Evolutionary conservation across 176 grass and related monocot species (phyloP).

Genomic region (Chrysopogon serrulatus): DNA sequence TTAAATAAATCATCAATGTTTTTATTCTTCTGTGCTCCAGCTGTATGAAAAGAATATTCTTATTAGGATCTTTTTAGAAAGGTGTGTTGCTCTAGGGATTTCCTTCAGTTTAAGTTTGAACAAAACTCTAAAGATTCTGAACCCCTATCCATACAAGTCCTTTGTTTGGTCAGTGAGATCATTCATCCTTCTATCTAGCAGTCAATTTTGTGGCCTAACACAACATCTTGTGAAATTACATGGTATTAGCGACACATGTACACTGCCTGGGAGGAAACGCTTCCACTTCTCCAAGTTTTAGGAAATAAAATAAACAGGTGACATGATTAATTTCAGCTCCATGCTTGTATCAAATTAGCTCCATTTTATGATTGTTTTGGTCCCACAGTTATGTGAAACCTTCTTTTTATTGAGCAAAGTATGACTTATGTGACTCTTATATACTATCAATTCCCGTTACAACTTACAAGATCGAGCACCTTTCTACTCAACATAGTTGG

Average conservation of each 20-base stretch:
- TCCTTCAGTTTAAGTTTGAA: background rate
- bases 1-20: background rate
- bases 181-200: background rate
- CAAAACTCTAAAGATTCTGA: background rate
- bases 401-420: background rate
- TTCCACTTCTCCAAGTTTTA: conserved; percentile 9
- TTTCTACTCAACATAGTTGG: background rate
- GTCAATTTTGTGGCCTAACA: background rate
- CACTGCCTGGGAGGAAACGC: background rate
- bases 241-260: background rate
- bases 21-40: background rate
- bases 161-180: conserved; percentile 5
- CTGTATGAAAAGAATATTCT: background rate
- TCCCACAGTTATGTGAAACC: background rate
- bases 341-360: background rate
- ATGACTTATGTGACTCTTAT: background rate
- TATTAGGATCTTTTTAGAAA: background rate
- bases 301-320: background rate
- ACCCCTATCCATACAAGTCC: background rate
- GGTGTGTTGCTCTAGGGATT: background rate
- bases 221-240: background rate
- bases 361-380: background rate
- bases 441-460: background rate
- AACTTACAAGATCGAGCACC: background rate
- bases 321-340: background rate